These are phyloP conservation scores for Dionaea muscipula DNA, from an alignment of 179 eudicot genomes.

Conservation along the genomic window DNA sequence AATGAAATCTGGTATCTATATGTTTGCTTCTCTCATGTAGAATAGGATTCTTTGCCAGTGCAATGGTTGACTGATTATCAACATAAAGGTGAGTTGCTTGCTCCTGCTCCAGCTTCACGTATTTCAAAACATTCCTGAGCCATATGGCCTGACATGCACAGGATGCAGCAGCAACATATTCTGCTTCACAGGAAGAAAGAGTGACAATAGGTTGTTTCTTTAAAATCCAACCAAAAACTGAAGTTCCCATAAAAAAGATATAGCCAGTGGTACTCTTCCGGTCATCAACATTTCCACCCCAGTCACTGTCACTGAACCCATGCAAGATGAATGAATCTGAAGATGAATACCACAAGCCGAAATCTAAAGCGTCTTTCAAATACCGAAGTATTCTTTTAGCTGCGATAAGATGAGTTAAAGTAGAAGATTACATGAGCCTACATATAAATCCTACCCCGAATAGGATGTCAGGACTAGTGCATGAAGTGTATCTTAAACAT, in stretches of 20 bases:
- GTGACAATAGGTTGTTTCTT: slow-evolving; percentile 6
- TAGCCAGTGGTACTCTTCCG: slow-evolving; percentile 1
- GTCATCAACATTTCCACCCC: slow-evolving; percentile 9
- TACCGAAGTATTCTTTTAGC: background rate
- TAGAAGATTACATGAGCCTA: background rate
- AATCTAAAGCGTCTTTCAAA: slow-evolving; percentile 1
- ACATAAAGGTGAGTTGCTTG: background rate
- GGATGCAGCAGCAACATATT: background rate
- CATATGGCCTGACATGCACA: slow-evolving; percentile 5
- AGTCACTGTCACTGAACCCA: slow-evolving; percentile 6
- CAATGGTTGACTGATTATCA: background rate
- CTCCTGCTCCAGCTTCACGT: background rate
- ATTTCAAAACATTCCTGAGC: background rate
- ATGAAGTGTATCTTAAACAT: background rate
- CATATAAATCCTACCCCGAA: background rate
- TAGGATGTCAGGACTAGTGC: background rate
- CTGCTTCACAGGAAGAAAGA: slow-evolving; percentile 5
- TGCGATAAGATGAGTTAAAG: background rate
- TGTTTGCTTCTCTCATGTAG: slow-evolving; percentile 5
- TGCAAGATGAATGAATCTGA: background rate
- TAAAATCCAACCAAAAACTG: background rate
- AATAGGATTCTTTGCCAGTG: slow-evolving; percentile 3
- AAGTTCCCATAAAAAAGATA: background rate
- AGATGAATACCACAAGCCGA: background rate
- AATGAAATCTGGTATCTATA: slow-evolving; percentile 2